Conservation (phyloP, 768 basidiomycete genomes). For the Mycena epipterygia region DNA sequence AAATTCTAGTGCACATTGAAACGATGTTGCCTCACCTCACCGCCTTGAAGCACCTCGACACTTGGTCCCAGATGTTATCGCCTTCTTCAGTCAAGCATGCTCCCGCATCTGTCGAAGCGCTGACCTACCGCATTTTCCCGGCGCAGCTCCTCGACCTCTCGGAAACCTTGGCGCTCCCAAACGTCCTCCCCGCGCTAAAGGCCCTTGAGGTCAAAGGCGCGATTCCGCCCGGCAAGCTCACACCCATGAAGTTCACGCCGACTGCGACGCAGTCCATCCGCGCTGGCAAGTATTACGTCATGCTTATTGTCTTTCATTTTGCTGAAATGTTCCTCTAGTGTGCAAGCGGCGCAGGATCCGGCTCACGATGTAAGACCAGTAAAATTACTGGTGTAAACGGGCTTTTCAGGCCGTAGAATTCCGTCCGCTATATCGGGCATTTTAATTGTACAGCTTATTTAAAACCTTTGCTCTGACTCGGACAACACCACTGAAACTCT, state of each 20-base stretch:
- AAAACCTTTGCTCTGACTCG: too few species aligned
- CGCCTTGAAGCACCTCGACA: conserved; percentile 17
- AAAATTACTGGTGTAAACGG: not conserved
- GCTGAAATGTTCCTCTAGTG: not conserved
- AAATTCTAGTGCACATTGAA: conserved; percentile 2
- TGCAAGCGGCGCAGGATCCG: conserved; percentile 27
- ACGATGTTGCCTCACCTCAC: conserved; percentile 2
- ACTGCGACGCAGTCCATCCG: conserved; percentile 8
- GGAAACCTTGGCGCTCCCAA: not conserved
- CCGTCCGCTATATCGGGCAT: too few species aligned
- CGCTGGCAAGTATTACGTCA: not conserved
- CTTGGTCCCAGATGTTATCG: conserved; percentile 7
- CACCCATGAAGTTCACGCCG: conserved; percentile 12
- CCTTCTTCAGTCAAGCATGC: conserved; percentile 3
- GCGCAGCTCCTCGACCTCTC: conserved; percentile 19
- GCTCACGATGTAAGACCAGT: conserved; percentile 11
- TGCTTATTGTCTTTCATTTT: not conserved
- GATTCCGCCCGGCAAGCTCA: not conserved
- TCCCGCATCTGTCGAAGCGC: conserved; percentile 1
- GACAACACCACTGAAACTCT: too few species aligned
- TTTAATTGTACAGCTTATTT: too few species aligned
- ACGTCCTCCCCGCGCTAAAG: not conserved
- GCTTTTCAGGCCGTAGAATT: conserved; percentile 7
- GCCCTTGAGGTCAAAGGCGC: conserved; percentile 27
- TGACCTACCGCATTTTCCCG: conserved; percentile 23